Evolutionary conservation across 306 rosid genomes (phyloP).

Genomic region (Vigna angularis): DNA sequence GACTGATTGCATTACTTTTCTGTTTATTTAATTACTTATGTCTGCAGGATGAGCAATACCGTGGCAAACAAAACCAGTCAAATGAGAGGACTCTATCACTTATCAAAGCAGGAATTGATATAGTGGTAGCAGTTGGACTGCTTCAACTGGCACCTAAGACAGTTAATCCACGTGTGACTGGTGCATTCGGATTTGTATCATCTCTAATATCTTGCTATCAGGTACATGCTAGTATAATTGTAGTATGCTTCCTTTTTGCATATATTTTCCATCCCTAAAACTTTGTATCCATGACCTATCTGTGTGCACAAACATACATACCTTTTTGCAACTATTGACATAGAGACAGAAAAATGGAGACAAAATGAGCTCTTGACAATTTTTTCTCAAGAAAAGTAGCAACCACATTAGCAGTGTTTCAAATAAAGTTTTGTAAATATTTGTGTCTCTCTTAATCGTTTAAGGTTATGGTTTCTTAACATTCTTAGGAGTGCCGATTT

Average conservation of each 20-base stretch:
- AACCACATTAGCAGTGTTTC: background rate
- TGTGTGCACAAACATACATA: slow-evolving; percentile 1
- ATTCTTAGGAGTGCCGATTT: slow-evolving; percentile 15
- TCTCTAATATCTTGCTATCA: slow-evolving; percentile 97
- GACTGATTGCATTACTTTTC: background rate
- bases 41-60: slow-evolving; percentile 79
- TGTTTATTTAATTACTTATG: slow-evolving; percentile 20
- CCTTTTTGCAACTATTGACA: background rate
- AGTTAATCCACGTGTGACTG: slow-evolving; percentile 90
- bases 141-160: slow-evolving; percentile 94
- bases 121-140: slow-evolving; percentile 87
- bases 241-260: slow-evolving; percentile 14
- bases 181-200: slow-evolving; percentile 83
- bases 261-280: slow-evolving; percentile 35
- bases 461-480: slow-evolving; percentile 7
- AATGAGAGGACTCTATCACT: slow-evolving; percentile 90
- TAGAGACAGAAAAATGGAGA: background rate
- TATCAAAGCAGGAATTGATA: slow-evolving; percentile 80
- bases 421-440: background rate
- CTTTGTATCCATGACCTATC: slow-evolving; percentile 2
- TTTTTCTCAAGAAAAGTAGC: background rate
- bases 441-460: slow-evolving; percentile 6
- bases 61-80: slow-evolving; percentile 68
- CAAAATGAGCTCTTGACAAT: background rate
- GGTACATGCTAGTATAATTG: slow-evolving; percentile 54